Evolutionary conservation across 225 moss, liverwort and hornwort genomes (phyloP), one percentile per base, ranked within the genome.

Genomic region (Marchantia paleacea): DNA sequence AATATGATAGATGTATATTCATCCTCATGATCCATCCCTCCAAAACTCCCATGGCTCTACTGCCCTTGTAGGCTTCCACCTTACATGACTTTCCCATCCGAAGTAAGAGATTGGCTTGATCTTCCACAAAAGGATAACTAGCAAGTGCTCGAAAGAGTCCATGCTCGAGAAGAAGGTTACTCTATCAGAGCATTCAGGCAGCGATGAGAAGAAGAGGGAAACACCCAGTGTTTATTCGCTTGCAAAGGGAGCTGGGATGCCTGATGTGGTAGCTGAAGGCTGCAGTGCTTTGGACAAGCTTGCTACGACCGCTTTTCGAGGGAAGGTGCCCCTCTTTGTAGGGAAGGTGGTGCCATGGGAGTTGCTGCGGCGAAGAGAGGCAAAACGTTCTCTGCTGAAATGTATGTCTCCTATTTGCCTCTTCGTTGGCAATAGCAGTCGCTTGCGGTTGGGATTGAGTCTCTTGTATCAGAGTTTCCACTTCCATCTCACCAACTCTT

Each of bases 281-380:
- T 78, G 77, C 77, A 78, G 61, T 64, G 77, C 77, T 3, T 66
- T 78, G 62, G 77, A 78, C 77, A 78, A 78, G 31, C 51, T 78
- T 4, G 77, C 77, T 1, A 66, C 77, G 12, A 62, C 77, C 18
- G 77, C 77, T n/a, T 78, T 60, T 19, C 62, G 77, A 30, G 76
- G 76, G 24, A 76, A 76, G 53, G 62, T 39, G 16, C 48, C 62
- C 13, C 19, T 18, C 4, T 48, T 52, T 47, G 77, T 39, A 24
- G 61, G 77, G 4, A 78, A 62, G 62, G 22, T 78, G 62, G 31
- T 19, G 77, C 15, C 0, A 62, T 25, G 10, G 77, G 77, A 25
- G 77, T 78, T 12, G 14, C 77, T 10, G 62, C 63, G 15, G 61
- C 63, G 3, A 78, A 78, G 51, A 78, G 65, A 52, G 77, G 77